A percentile compares a stretch with the other conserved stretches of the same genome.
Conservation (phyloP, 306 rosid genomes). For the Glycine latifolia region DNA sequence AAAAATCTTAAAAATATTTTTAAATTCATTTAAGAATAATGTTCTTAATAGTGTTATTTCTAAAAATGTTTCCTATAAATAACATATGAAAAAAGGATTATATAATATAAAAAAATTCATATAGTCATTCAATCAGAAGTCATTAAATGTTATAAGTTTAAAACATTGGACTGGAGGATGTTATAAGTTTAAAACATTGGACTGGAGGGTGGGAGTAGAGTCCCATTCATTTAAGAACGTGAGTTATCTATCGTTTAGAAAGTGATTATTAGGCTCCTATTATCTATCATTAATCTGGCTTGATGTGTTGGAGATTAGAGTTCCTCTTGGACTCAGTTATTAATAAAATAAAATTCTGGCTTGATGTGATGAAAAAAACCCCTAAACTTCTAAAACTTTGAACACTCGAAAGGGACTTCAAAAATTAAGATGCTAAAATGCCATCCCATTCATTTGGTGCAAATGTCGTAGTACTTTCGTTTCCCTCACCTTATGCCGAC, state of each 20-base stretch:
- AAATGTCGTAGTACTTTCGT: conserved; percentile 9
- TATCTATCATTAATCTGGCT: not conserved
- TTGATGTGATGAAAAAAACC: not conserved
- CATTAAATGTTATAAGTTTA: too few relatives aligned
- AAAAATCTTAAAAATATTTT: too few relatives aligned
- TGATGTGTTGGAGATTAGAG: too few relatives aligned
- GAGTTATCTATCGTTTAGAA: not conserved
- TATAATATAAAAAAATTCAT: too few relatives aligned
- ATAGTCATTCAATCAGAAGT: too few relatives aligned
- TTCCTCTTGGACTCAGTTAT: not conserved
- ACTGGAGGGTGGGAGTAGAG: not conserved
- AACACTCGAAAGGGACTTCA: not conserved
- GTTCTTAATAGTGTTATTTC: too few relatives aligned
- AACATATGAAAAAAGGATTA: too few relatives aligned
- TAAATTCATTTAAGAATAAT: too few relatives aligned
- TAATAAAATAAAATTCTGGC: not conserved
- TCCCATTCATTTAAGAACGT: not conserved
- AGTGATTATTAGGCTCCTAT: not conserved
- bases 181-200: too few relatives aligned
- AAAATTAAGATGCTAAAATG: conserved; percentile 2
- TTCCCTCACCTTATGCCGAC: conserved; percentile 27
- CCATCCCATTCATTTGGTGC: conserved; percentile 28
- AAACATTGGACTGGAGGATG: too few relatives aligned
- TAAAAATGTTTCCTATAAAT: too few relatives aligned
- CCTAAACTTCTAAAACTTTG: not conserved